phyloP scores from a whole-genome alignment of 2,329 filamentous ascomycete species.

The Calonectria pseudoturangicola region DNA sequence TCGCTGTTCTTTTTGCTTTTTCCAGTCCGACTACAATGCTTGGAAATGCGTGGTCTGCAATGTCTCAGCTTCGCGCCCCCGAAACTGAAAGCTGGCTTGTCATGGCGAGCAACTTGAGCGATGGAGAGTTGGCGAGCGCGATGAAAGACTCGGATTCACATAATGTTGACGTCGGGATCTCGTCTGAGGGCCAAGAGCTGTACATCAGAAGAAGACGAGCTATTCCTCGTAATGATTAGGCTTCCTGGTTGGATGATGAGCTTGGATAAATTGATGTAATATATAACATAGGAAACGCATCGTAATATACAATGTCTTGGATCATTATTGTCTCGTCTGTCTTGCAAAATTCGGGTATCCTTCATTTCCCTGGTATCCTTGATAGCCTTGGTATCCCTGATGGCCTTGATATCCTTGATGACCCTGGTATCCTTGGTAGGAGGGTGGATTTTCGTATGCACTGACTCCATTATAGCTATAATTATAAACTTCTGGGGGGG shows the following conservation, averaged over 20 bases:
- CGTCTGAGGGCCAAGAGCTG: neutral
- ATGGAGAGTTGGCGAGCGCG: neutral
- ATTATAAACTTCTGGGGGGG: neutral
- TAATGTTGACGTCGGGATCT: neutral
- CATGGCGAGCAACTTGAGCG: constrained; percentile 8
- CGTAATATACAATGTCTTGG: too few species aligned
- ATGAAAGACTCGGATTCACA: neutral
- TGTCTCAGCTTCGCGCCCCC: neutral
- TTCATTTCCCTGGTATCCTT: neutral
- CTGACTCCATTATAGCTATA: neutral
- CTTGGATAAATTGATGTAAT: too few species aligned
- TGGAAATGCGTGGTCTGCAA: constrained; percentile 12
- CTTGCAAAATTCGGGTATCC: neutral
- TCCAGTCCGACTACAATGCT: constrained; percentile 15
- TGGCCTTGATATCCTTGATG: neutral
- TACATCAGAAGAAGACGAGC: neutral
- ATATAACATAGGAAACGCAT: too few species aligned
- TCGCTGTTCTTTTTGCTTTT: neutral
- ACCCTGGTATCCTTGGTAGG: neutral
- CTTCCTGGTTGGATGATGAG: neutral
- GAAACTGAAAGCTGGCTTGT: constrained; percentile 20
- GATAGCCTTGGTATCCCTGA: neutral
- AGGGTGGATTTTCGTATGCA: neutral
- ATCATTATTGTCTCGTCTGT: neutral
- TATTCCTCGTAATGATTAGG: neutral